These are phyloP conservation scores for Didymella pinodella DNA, from an alignment of 2,329 filamentous ascomycete species.

Conservation along the genomic window DNA sequence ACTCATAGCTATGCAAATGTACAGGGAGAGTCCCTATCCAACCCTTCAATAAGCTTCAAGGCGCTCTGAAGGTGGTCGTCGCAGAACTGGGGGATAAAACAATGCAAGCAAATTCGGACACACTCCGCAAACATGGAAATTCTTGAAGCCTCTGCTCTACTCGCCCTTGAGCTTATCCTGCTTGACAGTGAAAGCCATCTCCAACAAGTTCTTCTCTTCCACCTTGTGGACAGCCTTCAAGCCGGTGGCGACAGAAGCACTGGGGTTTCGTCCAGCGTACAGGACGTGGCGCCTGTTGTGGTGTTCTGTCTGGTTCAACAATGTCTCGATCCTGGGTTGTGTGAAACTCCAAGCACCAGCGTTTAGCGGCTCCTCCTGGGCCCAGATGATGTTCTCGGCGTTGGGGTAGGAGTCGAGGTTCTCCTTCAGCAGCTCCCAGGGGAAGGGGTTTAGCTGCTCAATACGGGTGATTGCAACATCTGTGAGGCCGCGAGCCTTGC, in stretches of 20 bases:
- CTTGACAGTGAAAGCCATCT: conserved; percentile 68
- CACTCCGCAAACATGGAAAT: conserved; percentile 16
- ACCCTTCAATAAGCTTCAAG: conserved; percentile 19
- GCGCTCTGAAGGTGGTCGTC: conserved; percentile 13
- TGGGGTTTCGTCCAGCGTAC: conserved; percentile 94
- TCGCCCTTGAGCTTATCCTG: conserved; percentile 73
- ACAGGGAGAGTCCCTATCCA: conserved; percentile 31
- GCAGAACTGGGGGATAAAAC: conserved; percentile 28
- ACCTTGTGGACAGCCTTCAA: conserved; percentile 86
- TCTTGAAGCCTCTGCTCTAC: conserved; percentile 46
- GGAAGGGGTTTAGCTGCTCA: conserved; percentile 98
- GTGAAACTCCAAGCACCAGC: conserved; percentile 96
- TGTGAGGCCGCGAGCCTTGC: conserved; percentile 83
- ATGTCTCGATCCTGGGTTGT: conserved; percentile 96
- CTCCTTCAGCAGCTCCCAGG: conserved; percentile 94
- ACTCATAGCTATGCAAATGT: conserved; percentile 40
- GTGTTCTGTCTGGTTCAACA: conserved; percentile 90
- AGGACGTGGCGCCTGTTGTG: conserved; percentile 95
- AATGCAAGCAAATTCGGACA: conserved; percentile 28
- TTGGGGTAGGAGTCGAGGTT: conserved; percentile 98
- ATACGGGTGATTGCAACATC: conserved; percentile 94
- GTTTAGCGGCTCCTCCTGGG: conserved; percentile 96
- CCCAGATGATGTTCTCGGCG: conserved; percentile 96
- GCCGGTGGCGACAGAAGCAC: conserved; percentile 92
- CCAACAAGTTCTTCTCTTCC: conserved; percentile 87